Evolutionary conservation across 345 rosid species (phyloP), one percentile per base, ranked within the genome.

Genomic region (Citrus trifoliata): DNA sequence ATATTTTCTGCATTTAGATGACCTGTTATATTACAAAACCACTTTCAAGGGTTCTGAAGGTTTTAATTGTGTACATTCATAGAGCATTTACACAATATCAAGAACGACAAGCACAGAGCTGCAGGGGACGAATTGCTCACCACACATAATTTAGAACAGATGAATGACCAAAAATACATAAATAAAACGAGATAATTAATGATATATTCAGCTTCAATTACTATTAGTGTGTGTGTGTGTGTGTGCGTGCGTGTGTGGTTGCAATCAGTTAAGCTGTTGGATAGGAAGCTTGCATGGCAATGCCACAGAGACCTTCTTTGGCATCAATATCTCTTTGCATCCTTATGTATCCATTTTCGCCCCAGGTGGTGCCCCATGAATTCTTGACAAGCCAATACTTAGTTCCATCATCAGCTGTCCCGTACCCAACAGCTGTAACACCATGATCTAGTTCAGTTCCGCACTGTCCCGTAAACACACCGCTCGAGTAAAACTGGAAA

Each of bases 381-480:
- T 82, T 79, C 82, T 82, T 82, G 32, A 82, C 70, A 13, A 79
- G 32, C 82, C 82, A 82, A 61, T 79, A 76, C 27, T 70, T 78
- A 42, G 65, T 73, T 14, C 82, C 82, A 38, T 79, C 56, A 60
- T n/a, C 40, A 37, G 22, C 38, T 56, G 74, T 58, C 22, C 78
- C 78, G 9, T 79, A 79, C 10, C 82, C 82, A 19, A 79, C 74
- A 13, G 78, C 78, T 1, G 82, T 67, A 55, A 79, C 82, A 21
- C 73, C 82, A 22, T 67, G 82, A 33, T 79, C 74, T 21, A 79
- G 68, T 4, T 65, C 60, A 55, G 82, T 79, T 66, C 78, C 78
- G 19, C 82, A 79, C 14, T 66, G 21, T 40, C 82, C 82, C 5
- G 78, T 73, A 19, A 79, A 79, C 5, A 79, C 76, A 1, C 82